Percentiles rank a stretch among this genome's conserved stretches.
These are phyloP conservation scores for Geosmithia morbida DNA, from an alignment of 2,329 filamentous ascomycete species.

Conservation along the genomic window DNA sequence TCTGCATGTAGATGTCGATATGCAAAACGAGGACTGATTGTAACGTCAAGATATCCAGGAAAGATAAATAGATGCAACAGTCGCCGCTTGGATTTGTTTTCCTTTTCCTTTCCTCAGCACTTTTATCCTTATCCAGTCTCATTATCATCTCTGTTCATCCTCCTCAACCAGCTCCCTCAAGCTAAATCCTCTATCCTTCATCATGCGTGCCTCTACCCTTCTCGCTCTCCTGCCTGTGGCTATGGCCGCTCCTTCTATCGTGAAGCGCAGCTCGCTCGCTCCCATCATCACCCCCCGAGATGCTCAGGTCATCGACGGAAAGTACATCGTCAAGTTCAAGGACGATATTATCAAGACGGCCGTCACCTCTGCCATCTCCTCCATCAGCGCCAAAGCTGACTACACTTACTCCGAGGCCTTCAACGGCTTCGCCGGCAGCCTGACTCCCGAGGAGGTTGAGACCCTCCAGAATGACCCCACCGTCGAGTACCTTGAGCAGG, in stretches of 20 bases:
- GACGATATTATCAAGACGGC: slow-evolving; percentile 7
- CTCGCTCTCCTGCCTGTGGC: slow-evolving; percentile 17
- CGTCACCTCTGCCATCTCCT: slow-evolving; percentile 9
- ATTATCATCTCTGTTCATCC: background rate
- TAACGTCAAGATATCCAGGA: background rate
- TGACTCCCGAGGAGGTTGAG: slow-evolving; percentile 11
- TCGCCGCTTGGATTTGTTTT: background rate
- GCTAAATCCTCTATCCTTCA: slow-evolving; percentile 4
- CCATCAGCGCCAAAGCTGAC: slow-evolving; percentile 16
- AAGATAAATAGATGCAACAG: slow-evolving; percentile 1
- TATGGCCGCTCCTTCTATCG: slow-evolving; percentile 11
- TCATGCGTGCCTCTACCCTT: slow-evolving; percentile 16
- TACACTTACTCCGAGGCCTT: slow-evolving; percentile 13
- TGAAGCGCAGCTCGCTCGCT: slow-evolving; percentile 15
- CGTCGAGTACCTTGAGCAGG: slow-evolving; percentile 24
- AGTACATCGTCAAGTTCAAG: slow-evolving; percentile 23
- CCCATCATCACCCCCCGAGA: slow-evolving; percentile 17
- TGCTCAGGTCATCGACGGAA: slow-evolving; percentile 15
- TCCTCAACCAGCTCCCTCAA: background rate
- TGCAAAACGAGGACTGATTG: background rate
- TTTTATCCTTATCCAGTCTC: slow-evolving; percentile 1
- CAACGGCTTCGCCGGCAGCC: slow-evolving; percentile 12
- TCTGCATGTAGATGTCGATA: background rate
- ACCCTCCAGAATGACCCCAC: slow-evolving; percentile 11
- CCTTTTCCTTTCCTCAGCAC: slow-evolving; percentile 1